These are phyloP conservation scores for Salix koriyanagi DNA, from an alignment of 345 rosid species.

Conservation along the genomic window DNA sequence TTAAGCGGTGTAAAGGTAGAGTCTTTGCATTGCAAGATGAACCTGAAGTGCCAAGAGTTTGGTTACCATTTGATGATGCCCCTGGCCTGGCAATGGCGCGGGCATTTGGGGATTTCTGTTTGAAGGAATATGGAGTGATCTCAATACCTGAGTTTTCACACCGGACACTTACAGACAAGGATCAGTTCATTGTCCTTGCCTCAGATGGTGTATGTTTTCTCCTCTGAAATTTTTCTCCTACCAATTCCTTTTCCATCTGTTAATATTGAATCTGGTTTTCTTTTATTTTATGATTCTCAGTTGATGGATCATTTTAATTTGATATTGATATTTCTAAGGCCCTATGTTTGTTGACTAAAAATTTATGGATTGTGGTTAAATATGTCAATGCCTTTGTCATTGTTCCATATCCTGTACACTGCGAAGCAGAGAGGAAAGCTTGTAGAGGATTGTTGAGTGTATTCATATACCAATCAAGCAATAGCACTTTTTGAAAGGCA, in stretches of 20 bases:
- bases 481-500: not conserved
- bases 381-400: not conserved
- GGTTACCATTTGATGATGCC: slow-evolving; percentile 99
- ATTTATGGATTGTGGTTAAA: not conserved
- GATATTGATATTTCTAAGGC: not conserved
- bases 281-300: not conserved
- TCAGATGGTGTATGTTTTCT: slow-evolving; percentile 81
- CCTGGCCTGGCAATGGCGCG: slow-evolving; percentile 99
- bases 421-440: not conserved
- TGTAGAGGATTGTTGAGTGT: not conserved
- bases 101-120: slow-evolving; percentile 98
- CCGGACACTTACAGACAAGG: slow-evolving; percentile 69
- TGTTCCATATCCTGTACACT: not conserved
- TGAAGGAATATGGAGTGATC: slow-evolving; percentile 97
- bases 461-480: not conserved
- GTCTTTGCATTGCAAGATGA: slow-evolving; percentile 98
- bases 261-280: not conserved
- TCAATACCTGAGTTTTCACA: slow-evolving; percentile 92
- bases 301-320: not conserved
- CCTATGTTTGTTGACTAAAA: not conserved
- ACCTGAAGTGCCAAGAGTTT: slow-evolving; percentile 95
- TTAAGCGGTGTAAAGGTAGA: slow-evolving; percentile 89
- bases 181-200: slow-evolving; percentile 94
- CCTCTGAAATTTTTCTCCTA: not conserved
- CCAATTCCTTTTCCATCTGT: not conserved